Base-by-base conservation (phyloP, 352 stramenopile species). In the Phytophthora sp. region DNA sequence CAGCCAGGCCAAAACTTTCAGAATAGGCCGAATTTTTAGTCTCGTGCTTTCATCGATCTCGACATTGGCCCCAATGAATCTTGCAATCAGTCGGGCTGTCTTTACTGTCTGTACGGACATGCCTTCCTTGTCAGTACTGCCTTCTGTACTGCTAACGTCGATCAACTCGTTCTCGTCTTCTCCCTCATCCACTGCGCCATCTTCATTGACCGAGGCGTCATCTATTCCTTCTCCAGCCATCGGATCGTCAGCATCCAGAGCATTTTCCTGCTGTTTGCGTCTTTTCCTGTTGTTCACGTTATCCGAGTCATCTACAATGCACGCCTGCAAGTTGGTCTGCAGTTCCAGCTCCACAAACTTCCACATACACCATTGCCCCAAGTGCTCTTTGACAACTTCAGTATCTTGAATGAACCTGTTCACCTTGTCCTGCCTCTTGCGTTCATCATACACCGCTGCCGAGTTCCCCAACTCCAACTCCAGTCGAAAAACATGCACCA, bases 321-420 rank as follows among this genome's bases (percentile, higher is more conserved):
- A 91, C 7, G 86, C 84, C 13, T 82, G 79, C n/a, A 94, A 67
- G 54, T 91, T 90, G 6, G 53, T 62, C 49, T 90, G 84, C 24
- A 96, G 63, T 50, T 96, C 86, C 21, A 94, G 36, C 46, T 94
- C 84, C 13, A 94, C 70, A 62, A 83, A 92, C 46, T 94, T 93
- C 69, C 90, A 75, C 29, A 96, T 52, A 62, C 88, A 96, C 86
- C 86, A 96, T 23, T 80, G 51, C 0, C 88, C 88, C 3, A 96
- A 59, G 35, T 93, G 82, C 30, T 71, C 13, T 30, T 89, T 81
- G 5, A 94, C 77, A 0, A 66, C 60, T 61, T 90, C 76, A 6
- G 88, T 84, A 47, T 92, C 84, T 9, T 77, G 66, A 15, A 93
- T 82, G 52, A 96, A 93, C 7, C 74, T 61, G 23, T 90, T 88